These are phyloP conservation scores for Diaporthe sp. DNA, from an alignment of 2,329 filamentous ascomycete species.

Conservation along the genomic window DNA sequence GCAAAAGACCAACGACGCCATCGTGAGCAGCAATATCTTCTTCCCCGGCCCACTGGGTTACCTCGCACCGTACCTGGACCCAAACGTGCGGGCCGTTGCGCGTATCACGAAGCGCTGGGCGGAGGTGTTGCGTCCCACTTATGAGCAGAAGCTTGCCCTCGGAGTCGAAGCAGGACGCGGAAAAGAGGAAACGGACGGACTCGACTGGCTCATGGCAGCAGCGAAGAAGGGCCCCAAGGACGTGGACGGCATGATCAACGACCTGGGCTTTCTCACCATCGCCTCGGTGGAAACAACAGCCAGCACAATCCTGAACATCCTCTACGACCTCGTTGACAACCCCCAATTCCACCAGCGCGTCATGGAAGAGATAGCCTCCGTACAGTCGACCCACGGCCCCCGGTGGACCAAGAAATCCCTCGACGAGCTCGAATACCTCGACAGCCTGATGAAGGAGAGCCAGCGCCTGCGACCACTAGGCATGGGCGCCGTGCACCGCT, in stretches of 20 bases:
- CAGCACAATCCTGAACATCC: no score
- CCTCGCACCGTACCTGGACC: background rate
- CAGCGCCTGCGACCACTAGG: no score
- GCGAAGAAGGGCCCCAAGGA: background rate
- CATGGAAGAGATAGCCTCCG: no score
- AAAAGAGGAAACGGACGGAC: background rate
- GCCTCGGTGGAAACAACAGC: no score
- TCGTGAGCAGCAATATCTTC: background rate
- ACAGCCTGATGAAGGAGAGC: no score
- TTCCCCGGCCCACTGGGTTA: background rate
- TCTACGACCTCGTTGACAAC: no score
- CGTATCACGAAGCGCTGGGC: background rate
- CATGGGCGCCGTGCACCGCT: no score
- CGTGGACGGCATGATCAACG: background rate
- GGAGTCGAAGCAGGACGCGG: background rate
- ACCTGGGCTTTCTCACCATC: background rate
- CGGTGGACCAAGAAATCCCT: no score
- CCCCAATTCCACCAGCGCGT: no score
- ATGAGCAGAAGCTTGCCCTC: background rate
- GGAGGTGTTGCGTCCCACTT: background rate
- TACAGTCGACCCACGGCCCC: no score
- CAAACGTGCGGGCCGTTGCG: background rate
- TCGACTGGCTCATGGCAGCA: no score
- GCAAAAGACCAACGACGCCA: background rate
- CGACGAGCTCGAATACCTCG: no score